phyloP scores from a whole-genome alignment of 2,329 filamentous ascomycete species.

The Aspergillus proliferans region DNA sequence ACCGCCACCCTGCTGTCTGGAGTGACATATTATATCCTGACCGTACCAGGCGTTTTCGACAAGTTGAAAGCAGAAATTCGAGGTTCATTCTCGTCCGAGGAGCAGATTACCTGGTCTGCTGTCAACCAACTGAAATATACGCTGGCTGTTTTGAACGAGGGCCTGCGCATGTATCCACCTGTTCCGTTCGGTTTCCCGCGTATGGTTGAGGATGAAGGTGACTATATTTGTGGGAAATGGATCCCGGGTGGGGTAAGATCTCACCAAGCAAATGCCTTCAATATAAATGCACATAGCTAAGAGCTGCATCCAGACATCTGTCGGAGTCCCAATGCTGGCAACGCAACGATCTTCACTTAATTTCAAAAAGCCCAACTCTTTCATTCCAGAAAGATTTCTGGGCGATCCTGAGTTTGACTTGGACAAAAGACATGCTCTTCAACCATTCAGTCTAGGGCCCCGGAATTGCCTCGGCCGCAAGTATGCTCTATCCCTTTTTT shows the following conservation, averaged over 20 bases:
- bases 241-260: constrained; percentile 2
- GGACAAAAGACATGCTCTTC: constrained; percentile 32
- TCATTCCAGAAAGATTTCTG: constrained; percentile 14
- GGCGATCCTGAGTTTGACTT: constrained; percentile 24
- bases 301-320: neutral
- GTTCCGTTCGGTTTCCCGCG: constrained; percentile 11
- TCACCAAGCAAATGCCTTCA: too few species aligned
- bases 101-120: constrained; percentile 32
- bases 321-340: neutral
- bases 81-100: constrained; percentile 24
- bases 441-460: neutral
- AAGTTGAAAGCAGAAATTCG: constrained; percentile 38
- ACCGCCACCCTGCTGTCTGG: constrained; percentile 43
- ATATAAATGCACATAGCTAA: neutral
- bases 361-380: constrained; percentile 8
- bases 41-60: constrained; percentile 24
- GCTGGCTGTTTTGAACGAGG: constrained; percentile 37
- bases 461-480: neutral
- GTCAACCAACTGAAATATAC: constrained; percentile 32
- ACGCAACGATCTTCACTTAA: constrained; percentile 2
- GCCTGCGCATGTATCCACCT: constrained; percentile 36
- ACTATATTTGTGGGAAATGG: constrained; percentile 3
- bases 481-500: neutral
- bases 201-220: neutral
- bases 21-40: constrained; percentile 36